These are phyloP conservation scores for Irineochytrium annulatum DNA, from an alignment of 192 early-diverging fungal species.

Conservation along the genomic window DNA sequence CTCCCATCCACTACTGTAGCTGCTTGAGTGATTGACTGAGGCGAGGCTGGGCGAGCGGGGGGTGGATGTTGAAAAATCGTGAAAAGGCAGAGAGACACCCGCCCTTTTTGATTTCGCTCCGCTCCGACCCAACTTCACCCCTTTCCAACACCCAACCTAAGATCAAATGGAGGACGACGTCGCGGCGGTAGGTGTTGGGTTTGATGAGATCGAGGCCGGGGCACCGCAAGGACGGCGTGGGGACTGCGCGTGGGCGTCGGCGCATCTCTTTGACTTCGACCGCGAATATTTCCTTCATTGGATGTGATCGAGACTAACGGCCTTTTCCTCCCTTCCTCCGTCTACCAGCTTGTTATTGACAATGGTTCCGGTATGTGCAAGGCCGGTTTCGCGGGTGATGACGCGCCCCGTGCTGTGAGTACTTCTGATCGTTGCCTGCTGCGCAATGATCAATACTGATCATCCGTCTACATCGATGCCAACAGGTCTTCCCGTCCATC, in stretches of 20 bases:
- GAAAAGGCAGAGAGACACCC: too few relatives aligned
- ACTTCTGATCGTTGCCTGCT: neutral
- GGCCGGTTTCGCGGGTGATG: slow-evolving; percentile 69
- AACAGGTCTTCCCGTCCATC: slow-evolving; percentile 61
- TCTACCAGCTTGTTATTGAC: slow-evolving; percentile 59
- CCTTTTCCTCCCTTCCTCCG: slow-evolving; percentile 1
- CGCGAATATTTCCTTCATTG: neutral
- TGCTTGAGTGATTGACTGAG: too few relatives aligned
- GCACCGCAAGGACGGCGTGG: neutral
- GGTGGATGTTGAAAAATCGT: too few relatives aligned
- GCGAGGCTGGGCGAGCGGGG: too few relatives aligned
- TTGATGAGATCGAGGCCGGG: neutral
- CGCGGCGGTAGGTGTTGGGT: neutral
- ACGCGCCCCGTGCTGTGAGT: slow-evolving; percentile 57
- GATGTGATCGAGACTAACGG: neutral
- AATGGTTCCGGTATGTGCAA: slow-evolving; percentile 74
- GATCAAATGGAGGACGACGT: neutral
- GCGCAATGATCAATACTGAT: neutral
- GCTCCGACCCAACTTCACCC: too few relatives aligned
- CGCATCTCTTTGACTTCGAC: neutral
- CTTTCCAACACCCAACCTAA: neutral
- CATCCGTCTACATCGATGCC: neutral
- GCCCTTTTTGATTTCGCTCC: too few relatives aligned
- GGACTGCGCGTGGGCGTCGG: neutral
- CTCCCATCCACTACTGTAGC: too few relatives aligned